These are phyloP conservation scores for Ramicandelaber brevisporus DNA, from an alignment of 192 early-diverging fungal species.

Conservation along the genomic window DNA sequence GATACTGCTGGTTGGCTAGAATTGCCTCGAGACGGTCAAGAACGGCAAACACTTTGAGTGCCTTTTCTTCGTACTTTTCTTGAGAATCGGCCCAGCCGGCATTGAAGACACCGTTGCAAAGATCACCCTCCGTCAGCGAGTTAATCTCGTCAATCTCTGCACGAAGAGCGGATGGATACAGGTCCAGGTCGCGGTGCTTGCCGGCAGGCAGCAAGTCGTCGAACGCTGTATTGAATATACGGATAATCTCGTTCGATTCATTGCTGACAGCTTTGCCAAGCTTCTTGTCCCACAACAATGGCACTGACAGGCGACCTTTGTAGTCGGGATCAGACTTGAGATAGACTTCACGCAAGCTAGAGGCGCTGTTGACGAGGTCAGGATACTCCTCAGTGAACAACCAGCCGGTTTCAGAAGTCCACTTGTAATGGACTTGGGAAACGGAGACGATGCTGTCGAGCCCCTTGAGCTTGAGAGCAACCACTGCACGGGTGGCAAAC, in stretches of 20 bases:
- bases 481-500: constrained; percentile 47
- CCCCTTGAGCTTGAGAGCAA: constrained; percentile 49
- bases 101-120: constrained; percentile 62
- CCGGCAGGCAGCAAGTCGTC: constrained; percentile 27
- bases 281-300: constrained; percentile 73
- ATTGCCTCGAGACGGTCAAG: constrained; percentile 34
- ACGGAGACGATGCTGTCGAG: constrained; percentile 42
- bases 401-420: constrained; percentile 42
- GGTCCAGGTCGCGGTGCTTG: constrained; percentile 22
- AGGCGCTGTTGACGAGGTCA: constrained; percentile 28
- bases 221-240: constrained; percentile 55
- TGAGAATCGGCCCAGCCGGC: constrained; percentile 55
- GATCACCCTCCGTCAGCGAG: constrained; percentile 48
- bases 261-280: constrained; percentile 56
- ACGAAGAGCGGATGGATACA: constrained; percentile 36
- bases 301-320: constrained; percentile 44
- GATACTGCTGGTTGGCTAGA: constrained; percentile 24
- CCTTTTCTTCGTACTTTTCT: constrained; percentile 20
- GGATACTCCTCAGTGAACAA: constrained; percentile 26
- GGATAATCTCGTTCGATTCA: constrained; percentile 63
- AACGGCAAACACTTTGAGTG: constrained; percentile 10
- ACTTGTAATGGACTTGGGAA: constrained; percentile 40
- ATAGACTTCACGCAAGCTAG: constrained; percentile 48
- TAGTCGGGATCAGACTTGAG: constrained; percentile 40
- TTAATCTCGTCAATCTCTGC: constrained; percentile 48